Percentiles rank a stretch among this genome's conserved stretches.
phyloP scores from a whole-genome alignment of 352 stramenopile genomes.

The Peronosclerospora sorghi region DNA sequence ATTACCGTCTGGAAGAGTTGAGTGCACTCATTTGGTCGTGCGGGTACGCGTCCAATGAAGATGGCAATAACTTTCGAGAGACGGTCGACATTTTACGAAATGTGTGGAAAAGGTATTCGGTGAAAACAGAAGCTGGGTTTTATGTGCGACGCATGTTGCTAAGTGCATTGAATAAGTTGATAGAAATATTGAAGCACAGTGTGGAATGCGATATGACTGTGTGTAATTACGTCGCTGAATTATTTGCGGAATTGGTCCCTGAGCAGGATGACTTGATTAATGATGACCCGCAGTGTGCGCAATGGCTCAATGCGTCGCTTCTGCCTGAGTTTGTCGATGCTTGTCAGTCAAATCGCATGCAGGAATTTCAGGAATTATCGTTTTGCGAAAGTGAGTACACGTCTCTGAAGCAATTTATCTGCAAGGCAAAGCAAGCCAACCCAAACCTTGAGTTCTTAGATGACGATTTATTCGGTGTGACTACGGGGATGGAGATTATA shows the following conservation, averaged over 20 bases:
- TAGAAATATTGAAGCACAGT: slow-evolving; percentile 65
- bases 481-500: slow-evolving; percentile 68
- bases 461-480: slow-evolving; percentile 57
- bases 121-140: slow-evolving; percentile 15
- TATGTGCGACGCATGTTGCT: slow-evolving; percentile 69
- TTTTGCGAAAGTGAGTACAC: slow-evolving; percentile 67
- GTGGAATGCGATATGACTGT: slow-evolving; percentile 49
- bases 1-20: slow-evolving; percentile 50
- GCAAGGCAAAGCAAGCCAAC: slow-evolving; percentile 47
- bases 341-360: slow-evolving; percentile 38
- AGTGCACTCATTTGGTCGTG: slow-evolving; percentile 58
- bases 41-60: slow-evolving; percentile 22
- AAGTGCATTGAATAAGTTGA: slow-evolving; percentile 61
- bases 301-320: slow-evolving; percentile 61
- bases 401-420: slow-evolving; percentile 59
- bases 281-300: slow-evolving; percentile 55
- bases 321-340: slow-evolving; percentile 63
- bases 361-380: slow-evolving; percentile 47
- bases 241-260: slow-evolving; percentile 56
- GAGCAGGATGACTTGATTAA: slow-evolving; percentile 29
- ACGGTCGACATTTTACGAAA: slow-evolving; percentile 45
- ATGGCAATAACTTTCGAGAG: slow-evolving; percentile 18
- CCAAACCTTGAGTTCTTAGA: slow-evolving; percentile 56
- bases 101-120: slow-evolving; percentile 19
- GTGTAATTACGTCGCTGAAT: slow-evolving; percentile 51